Evolutionary conservation across 2,329 filamentous ascomycete species (phyloP).

Genomic region (Venturia effusa): DNA sequence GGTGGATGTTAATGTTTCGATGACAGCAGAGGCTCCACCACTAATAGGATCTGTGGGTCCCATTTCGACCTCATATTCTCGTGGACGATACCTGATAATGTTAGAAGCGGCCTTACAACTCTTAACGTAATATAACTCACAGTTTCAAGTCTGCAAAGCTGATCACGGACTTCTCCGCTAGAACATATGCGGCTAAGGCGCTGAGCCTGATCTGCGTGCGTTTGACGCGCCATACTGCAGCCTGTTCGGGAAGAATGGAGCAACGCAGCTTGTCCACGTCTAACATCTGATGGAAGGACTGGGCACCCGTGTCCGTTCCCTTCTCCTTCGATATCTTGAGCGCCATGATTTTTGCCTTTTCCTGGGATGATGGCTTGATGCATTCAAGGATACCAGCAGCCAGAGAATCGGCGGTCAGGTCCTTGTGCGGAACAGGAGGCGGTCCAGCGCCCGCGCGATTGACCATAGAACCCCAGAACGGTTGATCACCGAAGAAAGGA

Average conservation of each 20-base stretch:
- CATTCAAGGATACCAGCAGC: conserved; percentile 36
- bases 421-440: conserved; percentile 34
- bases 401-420: conserved; percentile 34
- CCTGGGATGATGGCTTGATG: conserved; percentile 27
- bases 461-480: conserved; percentile 45
- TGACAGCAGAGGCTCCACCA: conserved; percentile 57
- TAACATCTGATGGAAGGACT: conserved; percentile 40
- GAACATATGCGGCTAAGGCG: conserved; percentile 12
- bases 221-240: conserved; percentile 53
- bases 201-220: conserved; percentile 12
- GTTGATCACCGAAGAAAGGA: conserved; percentile 56
- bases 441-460: conserved; percentile 39
- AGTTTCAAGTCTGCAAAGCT: conserved; percentile 12
- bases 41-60: conserved; percentile 30
- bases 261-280: conserved; percentile 58
- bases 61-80: conserved; percentile 29
- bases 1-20: conserved; percentile 74
- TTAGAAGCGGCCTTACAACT: not conserved
- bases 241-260: conserved; percentile 53
- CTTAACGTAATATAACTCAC: not conserved
- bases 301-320: conserved; percentile 31
- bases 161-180: conserved; percentile 10
- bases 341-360: conserved; percentile 28
- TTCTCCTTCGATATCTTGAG: conserved; percentile 32
- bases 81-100: conserved; percentile 22